Evolutionary conservation across 2,329 filamentous ascomycete genomes (phyloP).

Genomic region (Colletotrichum spaethianum): DNA sequence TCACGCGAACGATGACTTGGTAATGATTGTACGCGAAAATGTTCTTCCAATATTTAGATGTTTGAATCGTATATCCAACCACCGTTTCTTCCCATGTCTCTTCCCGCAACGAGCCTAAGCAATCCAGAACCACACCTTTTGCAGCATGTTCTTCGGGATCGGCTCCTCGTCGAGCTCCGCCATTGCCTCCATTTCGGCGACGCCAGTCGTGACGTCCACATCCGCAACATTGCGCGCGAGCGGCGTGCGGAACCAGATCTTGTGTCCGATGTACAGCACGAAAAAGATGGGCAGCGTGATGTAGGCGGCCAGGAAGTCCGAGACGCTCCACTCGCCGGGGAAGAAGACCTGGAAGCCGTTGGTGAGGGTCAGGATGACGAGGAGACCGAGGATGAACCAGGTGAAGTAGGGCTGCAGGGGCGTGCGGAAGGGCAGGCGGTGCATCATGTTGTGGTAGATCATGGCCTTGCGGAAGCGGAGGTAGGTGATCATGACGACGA

Average conservation of each 20-base stretch:
- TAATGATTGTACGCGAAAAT: neutral
- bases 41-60: neutral
- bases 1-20: no score
- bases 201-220: constrained; percentile 70
- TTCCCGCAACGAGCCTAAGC: constrained; percentile 51
- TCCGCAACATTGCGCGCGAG: constrained; percentile 60
- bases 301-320: constrained; percentile 76
- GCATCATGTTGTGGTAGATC: constrained; percentile 63
- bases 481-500: constrained; percentile 71
- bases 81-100: neutral
- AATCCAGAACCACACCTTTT: constrained; percentile 71
- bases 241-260: constrained; percentile 62
- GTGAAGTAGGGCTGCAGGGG: constrained; percentile 74
- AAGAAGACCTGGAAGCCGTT: constrained; percentile 85
- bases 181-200: constrained; percentile 74
- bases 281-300: constrained; percentile 75
- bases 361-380: constrained; percentile 76
- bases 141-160: constrained; percentile 64
- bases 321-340: constrained; percentile 72
- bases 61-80: neutral
- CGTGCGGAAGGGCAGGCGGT: constrained; percentile 66
- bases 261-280: constrained; percentile 73
- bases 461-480: constrained; percentile 73
- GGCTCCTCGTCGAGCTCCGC: constrained; percentile 63
- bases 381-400: constrained; percentile 70